Evolutionary conservation across 306 rosid species (phyloP).

Genomic region (Lagenaria siceraria): DNA sequence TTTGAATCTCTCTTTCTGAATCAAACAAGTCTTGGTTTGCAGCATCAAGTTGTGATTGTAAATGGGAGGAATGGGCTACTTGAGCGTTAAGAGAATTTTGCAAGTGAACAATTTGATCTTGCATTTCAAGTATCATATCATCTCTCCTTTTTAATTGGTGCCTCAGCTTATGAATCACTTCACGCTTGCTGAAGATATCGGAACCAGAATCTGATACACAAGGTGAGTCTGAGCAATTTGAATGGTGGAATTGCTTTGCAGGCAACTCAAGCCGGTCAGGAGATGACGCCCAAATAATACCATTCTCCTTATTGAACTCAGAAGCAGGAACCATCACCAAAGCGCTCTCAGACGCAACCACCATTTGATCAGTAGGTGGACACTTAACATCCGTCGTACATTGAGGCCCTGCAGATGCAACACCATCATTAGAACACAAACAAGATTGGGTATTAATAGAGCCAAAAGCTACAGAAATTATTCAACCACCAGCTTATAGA

Average conservation of each 20-base stretch:
- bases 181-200: slow-evolving; percentile 82
- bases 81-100: slow-evolving; percentile 63
- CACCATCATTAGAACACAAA: neutral
- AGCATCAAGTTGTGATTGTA: slow-evolving; percentile 71
- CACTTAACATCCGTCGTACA: slow-evolving; percentile 39
- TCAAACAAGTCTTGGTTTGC: slow-evolving; percentile 64
- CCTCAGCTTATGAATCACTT: slow-evolving; percentile 85
- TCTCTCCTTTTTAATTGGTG: slow-evolving; percentile 91
- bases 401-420: slow-evolving; percentile 35
- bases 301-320: slow-evolving; percentile 67
- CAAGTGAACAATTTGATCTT: slow-evolving; percentile 80
- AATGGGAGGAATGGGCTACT: slow-evolving; percentile 53
- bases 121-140: slow-evolving; percentile 93
- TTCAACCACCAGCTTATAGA: neutral
- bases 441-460: neutral
- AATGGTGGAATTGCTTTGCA: slow-evolving; percentile 61
- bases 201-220: slow-evolving; percentile 95
- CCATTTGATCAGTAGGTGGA: slow-evolving; percentile 46
- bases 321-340: slow-evolving; percentile 65
- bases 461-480: neutral
- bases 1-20: slow-evolving; percentile 76
- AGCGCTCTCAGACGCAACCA: slow-evolving; percentile 43
- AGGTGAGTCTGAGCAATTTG: slow-evolving; percentile 91
- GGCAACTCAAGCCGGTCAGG: slow-evolving; percentile 86
- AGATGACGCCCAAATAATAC: slow-evolving; percentile 71